A percentile compares a stretch with the other conserved stretches of the same genome.
These are phyloP conservation scores for Hortiboletus rubellus DNA, from an alignment of 1,284 basidiomycete genomes.

Conservation along the genomic window DNA sequence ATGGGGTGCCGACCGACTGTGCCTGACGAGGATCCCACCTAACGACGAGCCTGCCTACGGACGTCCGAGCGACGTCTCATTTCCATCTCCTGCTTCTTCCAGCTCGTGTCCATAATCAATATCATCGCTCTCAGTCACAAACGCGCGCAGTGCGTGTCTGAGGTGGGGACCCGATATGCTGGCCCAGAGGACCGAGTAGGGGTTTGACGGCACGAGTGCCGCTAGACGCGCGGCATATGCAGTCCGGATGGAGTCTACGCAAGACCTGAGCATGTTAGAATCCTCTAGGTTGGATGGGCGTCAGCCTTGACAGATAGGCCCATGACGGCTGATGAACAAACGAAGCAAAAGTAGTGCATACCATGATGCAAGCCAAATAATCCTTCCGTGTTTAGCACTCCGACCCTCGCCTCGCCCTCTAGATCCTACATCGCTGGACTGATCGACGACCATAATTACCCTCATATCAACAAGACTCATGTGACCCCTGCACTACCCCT, in stretches of 20 bases:
- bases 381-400: conserved; percentile 72
- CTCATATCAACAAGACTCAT: conserved; percentile 75
- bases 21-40: conserved; percentile 21
- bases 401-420: conserved; percentile 48
- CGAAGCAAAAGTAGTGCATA: conserved; percentile 27
- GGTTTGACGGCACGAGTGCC: conserved; percentile 64
- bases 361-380: conserved; percentile 77
- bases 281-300: neutral
- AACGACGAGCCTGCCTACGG: conserved; percentile 23
- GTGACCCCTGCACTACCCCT: conserved; percentile 71
- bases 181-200: conserved; percentile 77
- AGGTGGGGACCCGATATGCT: conserved; percentile 73
- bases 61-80: conserved; percentile 10
- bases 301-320: conserved; percentile 5
- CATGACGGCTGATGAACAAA: neutral
- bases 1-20: conserved; percentile 67
- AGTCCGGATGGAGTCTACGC: conserved; percentile 68
- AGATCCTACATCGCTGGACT: conserved; percentile 26
- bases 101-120: conserved; percentile 9
- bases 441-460: conserved; percentile 56
- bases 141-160: conserved; percentile 66
- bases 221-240: conserved; percentile 72
- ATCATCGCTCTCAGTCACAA: conserved; percentile 40
- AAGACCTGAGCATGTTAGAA: conserved; percentile 35
- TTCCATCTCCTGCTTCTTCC: conserved; percentile 24